A percentile compares a stretch with the other conserved stretches of the same genome.
Evolutionary conservation across 73 alveolate genomes (phyloP).

Genomic region (Vitrella brassicaformis): DNA sequence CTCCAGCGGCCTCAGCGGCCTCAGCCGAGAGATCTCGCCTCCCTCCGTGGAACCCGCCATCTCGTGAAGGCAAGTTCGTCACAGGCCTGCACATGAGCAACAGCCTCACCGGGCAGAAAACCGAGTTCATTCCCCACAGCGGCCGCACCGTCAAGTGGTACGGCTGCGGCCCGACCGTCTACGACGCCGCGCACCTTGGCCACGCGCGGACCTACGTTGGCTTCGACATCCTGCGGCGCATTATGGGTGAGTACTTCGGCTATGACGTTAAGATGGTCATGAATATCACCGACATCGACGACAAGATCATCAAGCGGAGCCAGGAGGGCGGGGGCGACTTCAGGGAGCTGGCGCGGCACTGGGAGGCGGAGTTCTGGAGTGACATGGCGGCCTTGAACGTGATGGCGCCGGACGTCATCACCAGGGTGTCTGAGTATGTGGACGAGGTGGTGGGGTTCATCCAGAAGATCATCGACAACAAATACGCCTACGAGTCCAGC

Average conservation of each 20-base stretch:
- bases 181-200: slow-evolving; percentile 95
- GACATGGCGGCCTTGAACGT: slow-evolving; percentile 92
- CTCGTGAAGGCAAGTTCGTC: not conserved
- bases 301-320: slow-evolving; percentile 88
- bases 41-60: not conserved
- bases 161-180: slow-evolving; percentile 98
- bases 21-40: too few relatives aligned
- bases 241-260: slow-evolving; percentile 73
- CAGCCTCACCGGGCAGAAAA: slow-evolving; percentile 49
- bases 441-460: slow-evolving; percentile 83
- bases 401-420: slow-evolving; percentile 86
- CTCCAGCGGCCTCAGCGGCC: too few relatives aligned
- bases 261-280: slow-evolving; percentile 76
- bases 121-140: slow-evolving; percentile 52
- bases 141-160: slow-evolving; percentile 76
- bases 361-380: slow-evolving; percentile 82
- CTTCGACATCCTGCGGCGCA: slow-evolving; percentile 83
- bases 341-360: slow-evolving; percentile 60
- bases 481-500: slow-evolving; percentile 89
- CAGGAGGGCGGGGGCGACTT: slow-evolving; percentile 57
- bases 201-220: slow-evolving; percentile 97
- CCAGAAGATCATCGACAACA: slow-evolving; percentile 75
- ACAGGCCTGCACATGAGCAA: slow-evolving; percentile 13
- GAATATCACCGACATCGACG: slow-evolving; percentile 99
- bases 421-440: slow-evolving; percentile 92